Evolutionary conservation across 371 early-diverging fungal species (phyloP).

Genomic region (Chytridiales sp.): DNA sequence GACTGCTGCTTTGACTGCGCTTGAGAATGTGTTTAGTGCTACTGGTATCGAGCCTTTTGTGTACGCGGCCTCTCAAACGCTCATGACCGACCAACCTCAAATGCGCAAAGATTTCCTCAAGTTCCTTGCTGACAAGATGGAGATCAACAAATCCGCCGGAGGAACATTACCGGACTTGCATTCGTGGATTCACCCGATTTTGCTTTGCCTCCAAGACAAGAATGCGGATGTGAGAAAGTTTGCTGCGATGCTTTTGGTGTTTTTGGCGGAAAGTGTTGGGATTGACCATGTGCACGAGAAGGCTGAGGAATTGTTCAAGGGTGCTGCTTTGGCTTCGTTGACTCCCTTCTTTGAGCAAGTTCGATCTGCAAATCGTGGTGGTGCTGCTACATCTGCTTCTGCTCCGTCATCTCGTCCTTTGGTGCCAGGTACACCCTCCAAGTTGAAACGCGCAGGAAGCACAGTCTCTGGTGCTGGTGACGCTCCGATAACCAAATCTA

Average conservation of each 20-base stretch:
- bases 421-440: background rate
- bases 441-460: conserved; percentile 1
- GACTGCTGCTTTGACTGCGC: conserved; percentile 66
- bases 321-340: conserved; percentile 37
- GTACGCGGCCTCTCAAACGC: conserved; percentile 58
- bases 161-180: conserved; percentile 57
- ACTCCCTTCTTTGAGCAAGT: conserved; percentile 35
- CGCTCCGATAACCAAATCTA: background rate
- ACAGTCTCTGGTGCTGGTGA: background rate
- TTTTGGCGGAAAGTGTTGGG: conserved; percentile 61
- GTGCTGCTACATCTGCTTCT: conserved; percentile 13
- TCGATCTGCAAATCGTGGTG: conserved; percentile 1
- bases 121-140: conserved; percentile 32
- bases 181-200: conserved; percentile 63
- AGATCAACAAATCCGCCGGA: conserved; percentile 1
- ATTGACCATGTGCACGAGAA: conserved; percentile 60
- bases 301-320: conserved; percentile 49
- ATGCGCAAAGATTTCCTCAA: conserved; percentile 82
- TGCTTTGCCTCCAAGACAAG: conserved; percentile 84
- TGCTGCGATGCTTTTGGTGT: conserved; percentile 68
- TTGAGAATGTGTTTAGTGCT: conserved; percentile 68
- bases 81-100: conserved; percentile 65
- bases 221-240: conserved; percentile 86
- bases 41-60: conserved; percentile 70
- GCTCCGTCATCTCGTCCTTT: background rate